These are phyloP conservation scores for Termitomyces bulborhizus DNA, from an alignment of 768 basidiomycete genomes.

Conservation along the genomic window DNA sequence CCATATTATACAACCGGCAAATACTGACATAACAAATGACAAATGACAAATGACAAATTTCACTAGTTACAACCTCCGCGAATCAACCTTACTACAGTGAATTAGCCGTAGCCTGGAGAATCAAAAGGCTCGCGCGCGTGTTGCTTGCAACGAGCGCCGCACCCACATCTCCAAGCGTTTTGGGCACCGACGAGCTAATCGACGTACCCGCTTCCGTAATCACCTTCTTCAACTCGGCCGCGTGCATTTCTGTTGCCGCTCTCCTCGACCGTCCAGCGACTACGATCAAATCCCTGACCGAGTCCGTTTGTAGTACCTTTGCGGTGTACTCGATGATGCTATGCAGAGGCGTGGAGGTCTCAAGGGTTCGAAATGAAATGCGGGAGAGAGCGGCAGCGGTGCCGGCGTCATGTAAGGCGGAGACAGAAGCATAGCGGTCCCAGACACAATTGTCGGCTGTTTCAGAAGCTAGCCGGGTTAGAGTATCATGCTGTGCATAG, in stretches of 20 bases:
- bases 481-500: conserved; percentile 61
- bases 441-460: conserved; percentile 83
- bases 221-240: conserved; percentile 50
- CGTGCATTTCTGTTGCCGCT: conserved; percentile 54
- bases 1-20: too few species aligned
- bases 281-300: conserved; percentile 48
- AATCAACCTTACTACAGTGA: too few species aligned
- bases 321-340: conserved; percentile 37
- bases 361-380: conserved; percentile 50
- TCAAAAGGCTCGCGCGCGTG: conserved; percentile 42
- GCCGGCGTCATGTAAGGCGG: conserved; percentile 19
- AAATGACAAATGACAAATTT: too few species aligned
- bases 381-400: conserved; percentile 34
- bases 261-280: conserved; percentile 71
- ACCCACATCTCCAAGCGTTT: conserved; percentile 73
- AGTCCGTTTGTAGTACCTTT: conserved; percentile 19
- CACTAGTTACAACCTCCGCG: too few species aligned
- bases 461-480: conserved; percentile 65
- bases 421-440: conserved; percentile 48
- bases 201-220: conserved; percentile 31
- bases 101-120: conserved; percentile 34
- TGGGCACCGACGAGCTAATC: conserved; percentile 52
- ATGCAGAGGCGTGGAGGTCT: conserved; percentile 53
- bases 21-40: too few species aligned
- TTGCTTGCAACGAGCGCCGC: conserved; percentile 58